Evolutionary conservation across 1,284 basidiomycete genomes (phyloP), one percentile per base, ranked within the genome.

Genomic region (Pseudomicrostroma phylloplanum): DNA sequence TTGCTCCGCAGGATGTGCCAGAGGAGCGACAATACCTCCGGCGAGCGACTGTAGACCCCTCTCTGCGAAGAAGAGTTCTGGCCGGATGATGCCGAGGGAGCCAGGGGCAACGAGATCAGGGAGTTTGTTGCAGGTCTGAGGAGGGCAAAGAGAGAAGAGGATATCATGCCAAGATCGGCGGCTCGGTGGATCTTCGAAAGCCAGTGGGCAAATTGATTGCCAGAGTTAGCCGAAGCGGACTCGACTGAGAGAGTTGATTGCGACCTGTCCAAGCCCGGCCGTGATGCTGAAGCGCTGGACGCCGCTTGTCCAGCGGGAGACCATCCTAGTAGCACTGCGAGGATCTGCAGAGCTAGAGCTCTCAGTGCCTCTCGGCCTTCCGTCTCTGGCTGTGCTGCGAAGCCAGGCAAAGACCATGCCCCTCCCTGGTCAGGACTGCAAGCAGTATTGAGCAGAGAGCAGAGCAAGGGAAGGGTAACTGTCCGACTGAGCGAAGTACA

Each of bases 391-490:
- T 36, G 30, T 12, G 36, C 26, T n/a, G 25, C 21, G n/a, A 46
- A 23, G 30, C 48, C 54, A n/a, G 54, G 53, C 41, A 63, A 43
- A 25, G 25, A 39, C 57, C 39, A 63, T 26, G 58, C 61, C 61
- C 6, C 63, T 65, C 11, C 66, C 64, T 40, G 65, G 63, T 54
- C 61, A 56, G 12, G 70, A 66, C 53, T 70, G 65, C 62, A 69
- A 42, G 67, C 62, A 1, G 73, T 71, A 57, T 78, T 78, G 46
- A 78, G 64, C 26, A 78, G 56, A 54, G 69, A 73, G 70, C 77
- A 78, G 1, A 78, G 67, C 15, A 78, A 68, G 0, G 73, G 70
- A 0, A 78, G 66, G 30, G 73, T 67, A 40, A 70, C 63, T 39
- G 62, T 60, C 2, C 71, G 46, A 6, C 74, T 72, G 2, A 78